Conservation (phyloP, 257 asterid genomes). For the Fraxinus quadrangulata region DNA sequence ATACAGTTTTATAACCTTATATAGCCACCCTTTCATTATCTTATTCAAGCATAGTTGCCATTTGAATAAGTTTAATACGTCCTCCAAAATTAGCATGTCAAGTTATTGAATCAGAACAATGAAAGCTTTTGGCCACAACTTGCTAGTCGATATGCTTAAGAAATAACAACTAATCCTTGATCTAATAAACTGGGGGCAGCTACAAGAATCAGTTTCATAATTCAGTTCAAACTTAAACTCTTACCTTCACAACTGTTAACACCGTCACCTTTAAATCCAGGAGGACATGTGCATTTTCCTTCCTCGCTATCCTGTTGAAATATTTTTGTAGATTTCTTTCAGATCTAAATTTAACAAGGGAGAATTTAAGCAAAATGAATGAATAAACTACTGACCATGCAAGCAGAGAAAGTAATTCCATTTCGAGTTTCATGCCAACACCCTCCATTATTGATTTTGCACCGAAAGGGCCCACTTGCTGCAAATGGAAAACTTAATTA, state of each 20-base stretch:
- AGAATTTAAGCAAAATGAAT: slow-evolving; percentile 8
- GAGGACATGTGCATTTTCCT: slow-evolving; percentile 81
- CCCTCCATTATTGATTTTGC: slow-evolving; percentile 85
- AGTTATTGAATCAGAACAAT: neutral
- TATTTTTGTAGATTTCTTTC: slow-evolving; percentile 10
- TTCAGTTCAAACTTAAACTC: neutral
- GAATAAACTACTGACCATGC: slow-evolving; percentile 63
- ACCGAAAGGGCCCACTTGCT: slow-evolving; percentile 72
- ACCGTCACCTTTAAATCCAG: slow-evolving; percentile 83
- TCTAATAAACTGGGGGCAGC: neutral
- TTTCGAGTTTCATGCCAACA: slow-evolving; percentile 77
- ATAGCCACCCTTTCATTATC: neutral
- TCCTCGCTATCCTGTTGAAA: slow-evolving; percentile 60
- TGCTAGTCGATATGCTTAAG: neutral
- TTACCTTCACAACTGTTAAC: slow-evolving; percentile 80
- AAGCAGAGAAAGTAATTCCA: slow-evolving; percentile 72
- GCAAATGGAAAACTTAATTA: slow-evolving; percentile 18
- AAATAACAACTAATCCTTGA: neutral
- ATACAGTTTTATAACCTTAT: neutral
- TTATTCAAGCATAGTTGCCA: neutral
- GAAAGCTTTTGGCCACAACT: neutral
- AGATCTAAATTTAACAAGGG: slow-evolving; percentile 17
- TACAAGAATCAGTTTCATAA: neutral
- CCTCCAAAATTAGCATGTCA: neutral
- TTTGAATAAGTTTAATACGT: neutral